Conservation (phyloP, 345 rosid genomes). For the Gossypium stocksii region DNA sequence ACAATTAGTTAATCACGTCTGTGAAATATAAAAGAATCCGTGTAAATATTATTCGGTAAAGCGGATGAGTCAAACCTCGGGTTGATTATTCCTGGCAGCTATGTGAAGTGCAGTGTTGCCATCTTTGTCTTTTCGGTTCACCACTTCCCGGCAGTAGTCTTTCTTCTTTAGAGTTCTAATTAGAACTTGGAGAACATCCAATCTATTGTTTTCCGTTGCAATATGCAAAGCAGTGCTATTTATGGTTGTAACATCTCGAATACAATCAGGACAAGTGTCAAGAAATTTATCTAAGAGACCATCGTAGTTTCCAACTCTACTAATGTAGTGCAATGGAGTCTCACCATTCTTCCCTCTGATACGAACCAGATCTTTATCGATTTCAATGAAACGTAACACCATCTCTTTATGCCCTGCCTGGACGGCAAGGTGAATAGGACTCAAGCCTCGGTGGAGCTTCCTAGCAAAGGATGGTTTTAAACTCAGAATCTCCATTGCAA, state of each 20-base stretch:
- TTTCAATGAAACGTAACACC: not conserved
- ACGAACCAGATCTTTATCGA: not conserved
- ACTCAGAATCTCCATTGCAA: too few species aligned
- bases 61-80: not conserved
- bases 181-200: slow-evolving; percentile 16
- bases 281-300: slow-evolving; percentile 18
- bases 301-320: slow-evolving; percentile 4
- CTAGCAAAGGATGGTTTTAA: too few species aligned
- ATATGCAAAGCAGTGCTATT: slow-evolving; percentile 16
- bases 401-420: not conserved
- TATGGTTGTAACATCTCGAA: slow-evolving; percentile 19
- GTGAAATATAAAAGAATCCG: too few species aligned
- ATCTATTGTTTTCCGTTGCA: not conserved
- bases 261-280: slow-evolving; percentile 17
- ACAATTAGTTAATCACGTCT: too few species aligned
- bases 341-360: not conserved
- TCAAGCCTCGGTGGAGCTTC: slow-evolving; percentile 6
- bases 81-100: not conserved
- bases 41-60: too few species aligned
- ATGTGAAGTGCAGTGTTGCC: not conserved
- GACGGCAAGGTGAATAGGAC: slow-evolving; percentile 22
- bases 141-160: not conserved
- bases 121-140: too few species aligned
- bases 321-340: not conserved
- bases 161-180: slow-evolving; percentile 10